Percentiles rank a stretch among this genome's conserved stretches.
phyloP scores from a whole-genome alignment of 345 rosid genomes.

The Linum lewisii region DNA sequence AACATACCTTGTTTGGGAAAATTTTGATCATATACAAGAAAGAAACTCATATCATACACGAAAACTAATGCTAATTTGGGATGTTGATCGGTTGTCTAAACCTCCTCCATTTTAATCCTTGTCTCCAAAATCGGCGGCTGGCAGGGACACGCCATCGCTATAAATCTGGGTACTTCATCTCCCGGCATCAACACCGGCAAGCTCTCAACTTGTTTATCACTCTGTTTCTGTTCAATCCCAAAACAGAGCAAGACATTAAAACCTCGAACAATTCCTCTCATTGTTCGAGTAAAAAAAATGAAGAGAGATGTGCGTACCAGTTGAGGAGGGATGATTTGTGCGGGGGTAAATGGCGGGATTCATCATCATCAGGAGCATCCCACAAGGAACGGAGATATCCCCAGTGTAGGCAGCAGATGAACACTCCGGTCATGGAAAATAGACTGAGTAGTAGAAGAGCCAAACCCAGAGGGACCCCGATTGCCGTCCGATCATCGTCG shows the following conservation, averaged over 20 bases:
- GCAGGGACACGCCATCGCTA: slow-evolving; percentile 1
- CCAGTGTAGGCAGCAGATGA: slow-evolving; percentile 30
- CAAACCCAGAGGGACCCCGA: slow-evolving; percentile 33
- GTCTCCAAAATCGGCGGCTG: neutral
- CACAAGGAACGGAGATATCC: slow-evolving; percentile 15
- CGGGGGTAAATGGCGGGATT: slow-evolving; percentile 1
- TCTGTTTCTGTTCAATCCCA: neutral
- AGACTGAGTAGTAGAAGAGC: slow-evolving; percentile 23
- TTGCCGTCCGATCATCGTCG: slow-evolving; percentile 19
- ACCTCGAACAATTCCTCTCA: no score
- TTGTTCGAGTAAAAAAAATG: neutral
- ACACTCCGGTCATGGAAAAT: slow-evolving; percentile 17
- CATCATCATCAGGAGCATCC: slow-evolving; percentile 7
- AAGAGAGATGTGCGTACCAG: slow-evolving; percentile 8
- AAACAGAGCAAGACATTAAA: neutral
- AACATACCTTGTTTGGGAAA: no score
- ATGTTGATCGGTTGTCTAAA: neutral
- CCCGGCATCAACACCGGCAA: slow-evolving; percentile 5
- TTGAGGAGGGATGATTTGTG: slow-evolving; percentile 15
- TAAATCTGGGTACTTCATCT: neutral
- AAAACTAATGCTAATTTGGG: no score
- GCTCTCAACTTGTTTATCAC: neutral
- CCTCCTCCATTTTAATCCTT: neutral
- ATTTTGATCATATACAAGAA: no score
- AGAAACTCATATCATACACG: no score